Base-by-base conservation (phyloP, 345 rosid species). In the Sisymbrium irio region DNA sequence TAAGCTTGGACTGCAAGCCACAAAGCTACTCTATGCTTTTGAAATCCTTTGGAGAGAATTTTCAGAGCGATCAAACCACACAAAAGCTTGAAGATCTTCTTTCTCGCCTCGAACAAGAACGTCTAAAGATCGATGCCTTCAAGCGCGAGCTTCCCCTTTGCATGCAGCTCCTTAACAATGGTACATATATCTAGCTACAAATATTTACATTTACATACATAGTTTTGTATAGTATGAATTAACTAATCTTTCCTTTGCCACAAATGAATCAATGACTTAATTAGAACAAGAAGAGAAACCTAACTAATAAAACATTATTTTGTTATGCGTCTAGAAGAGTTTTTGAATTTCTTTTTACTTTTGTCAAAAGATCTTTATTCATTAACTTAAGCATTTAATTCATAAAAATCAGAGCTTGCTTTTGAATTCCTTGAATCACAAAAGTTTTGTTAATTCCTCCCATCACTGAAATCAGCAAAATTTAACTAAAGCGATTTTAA, bases 101-200 rank as follows among this genome's bases (percentile, higher is more conserved):
- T 18, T 71, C 87, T 71, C 87, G 78, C 37, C 98, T 96, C 18
- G 98, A 96, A 62, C 97, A 92, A 65, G 99, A 96, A 74, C 85
- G 96, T 37, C 85, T 87, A 72, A 96, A 96, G 91, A 92, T 96
- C 61, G 99, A 96, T 69, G 99, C 96, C 22, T 90, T 96, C 84
- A 96, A 96, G 79, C 96, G 99, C 7, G 99, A 96, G 80, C 91
- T 96, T 20, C 99, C 99, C 1, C 98, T 96, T 72, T 96, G 99
- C 93, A 92, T 96, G 98, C 98, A 96, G 59, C 99, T 96, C 81
- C 99, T 96, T 81, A 65, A 90, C 67, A 85, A 86, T 70, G 99
- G 99, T 91, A 85, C 70, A 32, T 6, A 50, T 36, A 45, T 39
- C 12, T 5, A 44, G 2, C 19, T 50, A 39, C 10, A 44, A 18